phyloP scores from a whole-genome alignment of 1,284 basidiomycete genomes.

The Retiboletus flavoniger region DNA sequence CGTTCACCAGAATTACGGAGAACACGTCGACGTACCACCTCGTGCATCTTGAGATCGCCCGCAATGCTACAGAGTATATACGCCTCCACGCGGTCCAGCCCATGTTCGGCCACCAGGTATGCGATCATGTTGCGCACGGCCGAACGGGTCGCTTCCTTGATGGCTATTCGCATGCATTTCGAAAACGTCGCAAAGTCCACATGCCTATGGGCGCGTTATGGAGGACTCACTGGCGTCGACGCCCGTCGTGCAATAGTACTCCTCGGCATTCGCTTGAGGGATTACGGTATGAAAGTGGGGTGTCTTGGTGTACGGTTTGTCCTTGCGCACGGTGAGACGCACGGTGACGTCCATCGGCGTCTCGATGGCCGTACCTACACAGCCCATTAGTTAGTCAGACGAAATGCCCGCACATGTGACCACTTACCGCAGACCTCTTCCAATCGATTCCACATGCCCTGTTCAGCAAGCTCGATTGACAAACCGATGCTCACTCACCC shows the following conservation, averaged over 20 bases:
- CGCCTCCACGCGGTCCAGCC: slow-evolving; percentile 44
- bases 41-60: slow-evolving; percentile 58
- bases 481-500: slow-evolving; percentile 36
- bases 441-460: neutral
- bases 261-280: slow-evolving; percentile 31
- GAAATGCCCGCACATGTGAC: neutral
- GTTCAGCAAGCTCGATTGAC: slow-evolving; percentile 7
- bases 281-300: slow-evolving; percentile 49
- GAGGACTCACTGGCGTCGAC: slow-evolving; percentile 42
- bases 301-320: slow-evolving; percentile 54
- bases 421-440: slow-evolving; percentile 53
- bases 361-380: slow-evolving; percentile 58
- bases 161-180: slow-evolving; percentile 34
- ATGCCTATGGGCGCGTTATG: neutral
- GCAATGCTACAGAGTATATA: slow-evolving; percentile 65
- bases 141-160: slow-evolving; percentile 52
- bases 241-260: slow-evolving; percentile 60
- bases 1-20: neutral
- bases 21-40: slow-evolving; percentile 47
- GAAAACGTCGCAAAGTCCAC: neutral
- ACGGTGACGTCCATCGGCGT: slow-evolving; percentile 58
- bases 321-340: slow-evolving; percentile 54
- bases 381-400: neutral
- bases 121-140: slow-evolving; percentile 59
- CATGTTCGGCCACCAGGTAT: slow-evolving; percentile 45